These are phyloP conservation scores for Sanghuangporus baumii DNA, from an alignment of 1,284 basidiomycete genomes.

Conservation along the genomic window DNA sequence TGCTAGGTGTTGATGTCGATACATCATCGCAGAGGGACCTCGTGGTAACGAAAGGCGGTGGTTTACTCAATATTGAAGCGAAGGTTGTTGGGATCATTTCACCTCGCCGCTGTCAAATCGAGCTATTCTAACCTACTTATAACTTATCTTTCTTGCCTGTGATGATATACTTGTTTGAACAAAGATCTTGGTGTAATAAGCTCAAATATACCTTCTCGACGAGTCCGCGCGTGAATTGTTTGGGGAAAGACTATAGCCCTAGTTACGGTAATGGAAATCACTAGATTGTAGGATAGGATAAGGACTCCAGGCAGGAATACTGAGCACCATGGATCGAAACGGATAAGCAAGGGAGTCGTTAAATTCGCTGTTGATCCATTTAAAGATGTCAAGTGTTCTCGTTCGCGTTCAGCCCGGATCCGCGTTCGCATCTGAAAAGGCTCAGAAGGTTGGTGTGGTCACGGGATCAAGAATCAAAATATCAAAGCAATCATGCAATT, in stretches of 20 bases:
- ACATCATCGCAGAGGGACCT: conserved; percentile 31
- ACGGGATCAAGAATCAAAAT: background rate
- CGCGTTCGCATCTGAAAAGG: too few relatives aligned
- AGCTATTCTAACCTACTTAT: conserved; percentile 14
- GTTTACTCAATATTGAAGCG: conserved; percentile 36
- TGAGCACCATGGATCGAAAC: background rate
- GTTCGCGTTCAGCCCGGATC: too few relatives aligned
- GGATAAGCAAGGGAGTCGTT: too few relatives aligned
- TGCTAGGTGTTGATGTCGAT: conserved; percentile 33
- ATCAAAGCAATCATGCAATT: background rate
- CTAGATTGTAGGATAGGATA: background rate
- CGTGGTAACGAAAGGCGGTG: conserved; percentile 45
- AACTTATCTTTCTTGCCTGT: background rate
- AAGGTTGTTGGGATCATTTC: conserved; percentile 45
- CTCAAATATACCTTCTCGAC: background rate
- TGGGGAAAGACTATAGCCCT: too few relatives aligned
- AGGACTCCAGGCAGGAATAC: background rate
- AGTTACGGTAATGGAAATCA: too few relatives aligned
- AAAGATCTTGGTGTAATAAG: too few relatives aligned
- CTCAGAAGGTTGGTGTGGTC: too few relatives aligned
- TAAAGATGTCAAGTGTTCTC: too few relatives aligned
- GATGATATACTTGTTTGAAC: background rate
- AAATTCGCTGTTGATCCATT: too few relatives aligned
- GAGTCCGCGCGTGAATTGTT: background rate
- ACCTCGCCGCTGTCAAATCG: conserved; percentile 26